Evolutionary conservation across 345 rosid species (phyloP), one percentile per base, ranked within the genome.

Genomic region (Barbarea vulgaris): DNA sequence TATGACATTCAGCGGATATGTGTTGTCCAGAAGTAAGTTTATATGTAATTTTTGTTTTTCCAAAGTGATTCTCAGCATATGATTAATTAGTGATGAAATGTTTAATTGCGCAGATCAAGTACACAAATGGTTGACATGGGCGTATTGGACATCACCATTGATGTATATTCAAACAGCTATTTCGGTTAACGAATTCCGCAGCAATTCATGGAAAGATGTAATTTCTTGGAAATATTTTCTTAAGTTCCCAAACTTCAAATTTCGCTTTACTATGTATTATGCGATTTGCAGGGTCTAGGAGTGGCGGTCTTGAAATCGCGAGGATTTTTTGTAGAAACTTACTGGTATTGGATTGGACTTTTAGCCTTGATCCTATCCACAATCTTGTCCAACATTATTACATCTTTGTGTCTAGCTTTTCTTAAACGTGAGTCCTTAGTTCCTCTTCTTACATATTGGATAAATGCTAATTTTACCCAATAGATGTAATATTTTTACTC

Each of bases 101-200:
- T 65, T n/a, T 67, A 37, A 70, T 24, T 42, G 0, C 21, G 39
- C 81, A 89, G 89, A 78, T 41, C 46, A 83, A 67, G 74, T 87
- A 6, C 87, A 89, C 63, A 72, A 84, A 55, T 89, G 96, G 96
- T 77, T 87, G 84, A 69, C 80, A n/a, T 89, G 90, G 92, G 90
- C 85, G 19, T 89, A 75, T 73, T 89, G 95, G 95, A 14, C 79
- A 34, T 89, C 95, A 4, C 95, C 95, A 6, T 0, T 89, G 72
- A 87, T 86, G 90, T 89, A 87, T 21, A 89, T 77, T 28, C 88
- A 85, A 41, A 86, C 84, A 1, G 89, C 92, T 48, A 21, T 87
- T 1, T 70, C 74, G 0, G 84, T 80, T 39, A 89, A 84, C 57
- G 91, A 89, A 74, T 85, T 85, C 77, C 84, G 81, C 9, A 87